Percentiles rank a stretch among this genome's conserved stretches.
These are phyloP conservation scores for Vitis hybrid DNA, from an alignment of 177 flowering plant genomes.

Conservation along the genomic window DNA sequence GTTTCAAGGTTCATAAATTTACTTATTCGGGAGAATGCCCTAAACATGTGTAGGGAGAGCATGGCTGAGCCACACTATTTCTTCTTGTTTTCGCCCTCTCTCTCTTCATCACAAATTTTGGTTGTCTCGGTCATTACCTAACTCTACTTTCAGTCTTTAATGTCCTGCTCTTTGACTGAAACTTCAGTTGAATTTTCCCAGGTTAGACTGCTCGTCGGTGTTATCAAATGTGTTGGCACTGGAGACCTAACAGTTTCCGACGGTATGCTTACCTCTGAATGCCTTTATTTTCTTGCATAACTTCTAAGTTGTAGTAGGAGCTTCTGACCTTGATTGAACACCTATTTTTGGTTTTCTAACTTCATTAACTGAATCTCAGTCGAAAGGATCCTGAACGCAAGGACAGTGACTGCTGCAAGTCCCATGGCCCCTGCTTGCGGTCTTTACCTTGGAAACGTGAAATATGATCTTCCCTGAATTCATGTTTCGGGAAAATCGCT, in stretches of 20 bases:
- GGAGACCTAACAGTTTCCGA: constrained; percentile 65
- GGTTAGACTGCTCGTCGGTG: constrained; percentile 93
- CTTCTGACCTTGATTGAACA: not conserved
- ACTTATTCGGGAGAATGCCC: too few relatives aligned
- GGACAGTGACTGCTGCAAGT: constrained; percentile 63
- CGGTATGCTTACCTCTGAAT: constrained; percentile 39
- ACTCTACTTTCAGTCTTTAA: too few relatives aligned
- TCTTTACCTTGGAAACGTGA: constrained; percentile 86
- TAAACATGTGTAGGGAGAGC: too few relatives aligned
- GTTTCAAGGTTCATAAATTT: too few relatives aligned
- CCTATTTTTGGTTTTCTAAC: not conserved
- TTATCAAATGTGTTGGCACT: constrained; percentile 79
- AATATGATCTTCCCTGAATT: constrained; percentile 59
- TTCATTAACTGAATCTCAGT: constrained; percentile 37
- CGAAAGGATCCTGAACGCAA: constrained; percentile 78
- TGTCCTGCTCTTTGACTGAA: not conserved
- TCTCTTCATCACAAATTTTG: too few relatives aligned
- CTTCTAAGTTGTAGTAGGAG: not conserved
- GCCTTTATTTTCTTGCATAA: not conserved
- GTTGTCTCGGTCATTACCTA: too few relatives aligned
- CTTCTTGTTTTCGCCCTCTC: too few relatives aligned
- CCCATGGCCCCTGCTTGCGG: constrained; percentile 98
- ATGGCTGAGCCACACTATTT: too few relatives aligned
- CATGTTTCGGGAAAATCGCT: not conserved
- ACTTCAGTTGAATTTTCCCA: constrained; percentile 22